Evolutionary conservation across 23 red algal genomes (phyloP), one percentile per base, ranked within the genome.

Genomic region (Gracilaria vermiculophylla): DNA sequence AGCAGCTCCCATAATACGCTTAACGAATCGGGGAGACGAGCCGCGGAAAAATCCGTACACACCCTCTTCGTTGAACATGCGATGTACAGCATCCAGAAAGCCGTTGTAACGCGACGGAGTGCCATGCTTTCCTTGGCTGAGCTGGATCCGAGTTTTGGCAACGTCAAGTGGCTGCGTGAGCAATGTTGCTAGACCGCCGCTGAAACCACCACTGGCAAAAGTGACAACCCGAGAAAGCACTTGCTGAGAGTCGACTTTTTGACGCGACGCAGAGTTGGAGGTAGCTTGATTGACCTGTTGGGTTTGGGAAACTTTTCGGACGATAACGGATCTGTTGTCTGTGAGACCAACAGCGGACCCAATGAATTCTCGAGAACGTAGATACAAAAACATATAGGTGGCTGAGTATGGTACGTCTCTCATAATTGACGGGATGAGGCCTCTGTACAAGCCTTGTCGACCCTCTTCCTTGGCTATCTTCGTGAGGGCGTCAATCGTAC

Each of bases 131-230:
- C 42, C 42, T 45, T 43, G 51, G 35, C 66, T 82, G 42, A 99
- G 51, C 62, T 99, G 97, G 50, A 95, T 95, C 33, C 97, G 86
- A 36, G 97, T 99, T 74, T 99, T 99, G 57, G 94, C 89, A 27
- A 99, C 92, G 57, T 99, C 97, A 25, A 94, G 93, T 21, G 97
- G 97, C 77, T 95, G 92, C 12, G 97, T 99, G 32, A 99, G 70
- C 36, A 99, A 55, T 33, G 97, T 99, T 44, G 92, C 92, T 23
- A 96, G 76, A 24, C 90, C 90, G 51, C 97, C 97, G 40, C 93
- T 88, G 20, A 95, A 43, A 49, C 85, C 80, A 41, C 97, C 97
- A 35, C 86, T 83, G 9, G 91, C 71, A 82, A 95, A 95, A 62
- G 82, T 96, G 34, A 95, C 86, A 32, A 83, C 78, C 75, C 69